A percentile compares a stretch with the other conserved stretches of the same genome.
phyloP scores from a whole-genome alignment of 1,284 basidiomycete species.

The Hymenochaete sp. region DNA sequence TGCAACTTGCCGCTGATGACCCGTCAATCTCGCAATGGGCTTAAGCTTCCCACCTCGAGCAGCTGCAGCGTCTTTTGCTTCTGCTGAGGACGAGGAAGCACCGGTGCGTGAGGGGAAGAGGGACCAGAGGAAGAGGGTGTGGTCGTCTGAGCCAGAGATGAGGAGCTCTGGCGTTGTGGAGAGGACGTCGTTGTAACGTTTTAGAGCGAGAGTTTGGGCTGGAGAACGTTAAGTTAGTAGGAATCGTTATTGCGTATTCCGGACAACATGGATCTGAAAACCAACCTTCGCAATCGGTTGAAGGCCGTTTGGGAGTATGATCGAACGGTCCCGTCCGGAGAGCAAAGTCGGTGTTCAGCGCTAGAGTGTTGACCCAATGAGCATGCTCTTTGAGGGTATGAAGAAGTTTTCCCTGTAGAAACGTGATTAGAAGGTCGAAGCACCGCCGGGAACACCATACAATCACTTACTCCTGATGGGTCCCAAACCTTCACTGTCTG shows the following conservation, averaged over 20 bases:
- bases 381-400: conserved; percentile 90
- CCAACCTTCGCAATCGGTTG: conserved; percentile 72
- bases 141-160: conserved; percentile 91
- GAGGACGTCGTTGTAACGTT: conserved; percentile 65
- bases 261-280: conserved; percentile 13
- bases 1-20: conserved; percentile 92
- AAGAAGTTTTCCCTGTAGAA: conserved; percentile 48
- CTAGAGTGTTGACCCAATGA: conserved; percentile 97
- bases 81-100: conserved; percentile 28
- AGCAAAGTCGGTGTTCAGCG: conserved; percentile 92
- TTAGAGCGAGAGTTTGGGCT: conserved; percentile 71
- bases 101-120: conserved; percentile 43
- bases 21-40: conserved; percentile 81
- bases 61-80: conserved; percentile 24
- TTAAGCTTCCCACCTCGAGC: conserved; percentile 57
- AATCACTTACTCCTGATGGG: conserved; percentile 53
- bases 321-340: conserved; percentile 94
- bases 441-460: not conserved
- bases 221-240: conserved; percentile 6
- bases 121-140: conserved; percentile 92
- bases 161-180: conserved; percentile 71
- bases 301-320: conserved; percentile 69
- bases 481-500: conserved; percentile 94
- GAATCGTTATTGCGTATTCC: no score
- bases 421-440: no score